Percentiles rank a stretch among this genome's conserved stretches.
Conservation (phyloP, 768 basidiomycete genomes). For the Boletus rubescentipes region DNA sequence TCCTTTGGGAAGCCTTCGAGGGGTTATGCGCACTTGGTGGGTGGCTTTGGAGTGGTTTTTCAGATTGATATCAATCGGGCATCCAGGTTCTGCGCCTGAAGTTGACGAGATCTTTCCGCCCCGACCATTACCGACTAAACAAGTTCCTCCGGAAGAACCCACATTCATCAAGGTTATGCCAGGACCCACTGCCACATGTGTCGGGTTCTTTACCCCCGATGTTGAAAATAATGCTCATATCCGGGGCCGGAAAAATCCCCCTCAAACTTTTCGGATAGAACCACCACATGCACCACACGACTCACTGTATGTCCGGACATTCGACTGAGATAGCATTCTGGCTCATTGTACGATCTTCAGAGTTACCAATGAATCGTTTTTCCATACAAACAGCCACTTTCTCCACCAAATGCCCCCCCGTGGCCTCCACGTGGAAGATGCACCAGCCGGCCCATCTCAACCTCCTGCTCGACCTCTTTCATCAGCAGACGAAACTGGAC, state of each 20-base stretch:
- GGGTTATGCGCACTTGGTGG: constrained; percentile 79
- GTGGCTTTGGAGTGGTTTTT: constrained; percentile 19
- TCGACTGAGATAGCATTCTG: not conserved
- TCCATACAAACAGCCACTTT: constrained; percentile 57
- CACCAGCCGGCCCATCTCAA: constrained; percentile 43
- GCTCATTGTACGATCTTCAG: constrained; percentile 34
- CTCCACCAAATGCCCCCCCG: constrained; percentile 46
- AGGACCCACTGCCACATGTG: constrained; percentile 57
- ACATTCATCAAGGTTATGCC: constrained; percentile 36
- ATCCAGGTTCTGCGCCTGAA: constrained; percentile 63
- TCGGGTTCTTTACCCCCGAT: constrained; percentile 79
- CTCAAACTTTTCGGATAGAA: constrained; percentile 58
- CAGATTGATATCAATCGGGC: constrained; percentile 12
- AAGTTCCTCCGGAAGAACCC: constrained; percentile 51
- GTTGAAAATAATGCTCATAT: constrained; percentile 54
- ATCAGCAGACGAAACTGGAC: constrained; percentile 80
- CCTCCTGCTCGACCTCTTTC: constrained; percentile 66
- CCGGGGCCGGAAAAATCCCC: constrained; percentile 55
- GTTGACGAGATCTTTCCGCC: constrained; percentile 74
- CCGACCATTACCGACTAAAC: constrained; percentile 55
- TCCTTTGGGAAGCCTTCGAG: constrained; percentile 92
- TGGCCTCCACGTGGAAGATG: constrained; percentile 40
- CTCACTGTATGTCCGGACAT: constrained; percentile 48
- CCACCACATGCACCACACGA: constrained; percentile 54
- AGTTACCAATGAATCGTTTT: constrained; percentile 54